These are phyloP conservation scores for Megacollybia marginata DNA, from an alignment of 768 basidiomycete genomes.

Conservation along the genomic window DNA sequence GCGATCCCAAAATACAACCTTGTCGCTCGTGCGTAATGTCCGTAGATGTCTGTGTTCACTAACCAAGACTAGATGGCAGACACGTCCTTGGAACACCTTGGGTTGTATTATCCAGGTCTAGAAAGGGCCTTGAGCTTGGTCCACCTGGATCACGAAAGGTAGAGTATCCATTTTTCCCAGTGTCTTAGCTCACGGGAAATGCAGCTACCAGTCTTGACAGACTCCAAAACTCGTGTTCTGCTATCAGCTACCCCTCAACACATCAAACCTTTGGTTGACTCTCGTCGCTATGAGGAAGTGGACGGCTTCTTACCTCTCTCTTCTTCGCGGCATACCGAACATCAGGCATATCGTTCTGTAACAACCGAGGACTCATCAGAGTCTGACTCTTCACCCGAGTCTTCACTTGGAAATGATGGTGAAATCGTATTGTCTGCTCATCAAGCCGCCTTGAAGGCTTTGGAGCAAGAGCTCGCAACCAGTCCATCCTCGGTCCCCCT, in stretches of 20 bases:
- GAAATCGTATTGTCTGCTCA: conserved; percentile 37
- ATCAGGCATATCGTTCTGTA: conserved; percentile 45
- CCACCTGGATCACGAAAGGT: conserved; percentile 25
- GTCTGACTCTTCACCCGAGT: conserved; percentile 25
- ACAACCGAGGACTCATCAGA: conserved; percentile 15
- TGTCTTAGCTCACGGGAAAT: not conserved
- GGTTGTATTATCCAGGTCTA: conserved; percentile 34
- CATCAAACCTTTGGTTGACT: conserved; percentile 29
- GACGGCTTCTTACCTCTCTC: conserved; percentile 61
- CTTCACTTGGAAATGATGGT: conserved; percentile 29
- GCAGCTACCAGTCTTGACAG: conserved; percentile 47
- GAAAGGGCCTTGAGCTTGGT: conserved; percentile 55
- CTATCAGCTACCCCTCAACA: conserved; percentile 46
- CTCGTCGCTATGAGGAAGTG: conserved; percentile 49
- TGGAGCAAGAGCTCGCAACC: conserved; percentile 46
- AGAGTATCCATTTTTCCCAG: not conserved
- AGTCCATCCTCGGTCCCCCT: conserved; percentile 45
- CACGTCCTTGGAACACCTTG: conserved; percentile 59
- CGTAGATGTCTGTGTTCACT: not conserved
- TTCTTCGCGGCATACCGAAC: conserved; percentile 22
- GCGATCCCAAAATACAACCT: conserved; percentile 62
- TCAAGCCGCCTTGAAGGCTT: conserved; percentile 48
- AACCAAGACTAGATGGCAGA: conserved; percentile 42
- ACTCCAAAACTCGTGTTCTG: conserved; percentile 46
- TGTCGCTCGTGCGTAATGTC: conserved; percentile 42